These are phyloP conservation scores for Meyerozyma guilliermondii DNA, from an alignment of 1,139 yeast species.

Conservation along the genomic window DNA sequence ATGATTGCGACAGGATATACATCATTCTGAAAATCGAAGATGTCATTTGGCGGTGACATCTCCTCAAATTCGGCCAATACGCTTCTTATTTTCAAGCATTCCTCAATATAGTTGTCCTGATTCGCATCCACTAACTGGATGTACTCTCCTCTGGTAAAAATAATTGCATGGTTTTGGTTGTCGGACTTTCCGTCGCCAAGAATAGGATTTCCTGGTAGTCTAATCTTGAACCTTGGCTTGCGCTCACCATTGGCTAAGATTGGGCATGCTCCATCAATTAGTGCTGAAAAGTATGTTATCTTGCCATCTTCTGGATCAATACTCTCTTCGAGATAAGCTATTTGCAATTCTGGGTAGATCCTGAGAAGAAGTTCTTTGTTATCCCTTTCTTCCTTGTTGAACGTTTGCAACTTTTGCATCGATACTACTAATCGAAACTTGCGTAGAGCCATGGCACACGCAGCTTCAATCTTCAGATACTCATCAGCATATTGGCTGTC, in stretches of 20 bases:
- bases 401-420: conserved; percentile 37
- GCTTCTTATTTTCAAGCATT: conserved; percentile 49
- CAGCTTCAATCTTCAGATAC: conserved; percentile 28
- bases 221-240: conserved; percentile 39
- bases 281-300: conserved; percentile 25
- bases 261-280: conserved; percentile 44
- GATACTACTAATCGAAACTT: conserved; percentile 43
- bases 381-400: conserved; percentile 32
- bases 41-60: conserved; percentile 24
- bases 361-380: conserved; percentile 31
- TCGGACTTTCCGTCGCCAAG: conserved; percentile 56
- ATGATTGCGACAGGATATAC: conserved; percentile 48
- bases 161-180: conserved; percentile 48
- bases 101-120: conserved; percentile 53
- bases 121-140: conserved; percentile 52
- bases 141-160: conserved; percentile 50
- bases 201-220: conserved; percentile 49
- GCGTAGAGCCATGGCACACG: conserved; percentile 37
- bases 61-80: conserved; percentile 50
- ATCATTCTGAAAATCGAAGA: conserved; percentile 20
- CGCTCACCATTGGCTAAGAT: conserved; percentile 29
- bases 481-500: conserved; percentile 14
- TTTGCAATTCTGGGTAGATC: conserved; percentile 44
- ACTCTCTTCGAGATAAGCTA: conserved; percentile 38
- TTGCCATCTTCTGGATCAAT: conserved; percentile 20